Base-by-base conservation (phyloP, 306 rosid species). In the Ammopiptanthus mongolicus region DNA sequence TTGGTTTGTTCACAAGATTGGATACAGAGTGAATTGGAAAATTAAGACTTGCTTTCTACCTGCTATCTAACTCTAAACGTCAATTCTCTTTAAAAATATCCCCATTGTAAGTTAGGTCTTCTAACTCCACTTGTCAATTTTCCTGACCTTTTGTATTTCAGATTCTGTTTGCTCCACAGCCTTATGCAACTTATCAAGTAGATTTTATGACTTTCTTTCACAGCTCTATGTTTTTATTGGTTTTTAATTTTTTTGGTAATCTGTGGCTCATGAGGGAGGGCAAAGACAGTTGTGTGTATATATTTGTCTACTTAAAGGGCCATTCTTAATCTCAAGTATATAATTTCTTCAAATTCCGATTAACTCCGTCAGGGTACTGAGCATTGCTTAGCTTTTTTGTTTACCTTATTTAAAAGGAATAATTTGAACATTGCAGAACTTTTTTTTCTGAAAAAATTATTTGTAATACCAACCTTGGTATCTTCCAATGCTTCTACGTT, bases 1-100 rank as follows among this genome's bases (percentile, higher is more conserved):
- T 81, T 96, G 86, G 88, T 96, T 79, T 96, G 99, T 69, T 89
- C 99, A 28, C 97, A 84, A 81, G 97, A 96, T 84, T 96, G 99
- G 99, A 92, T 96, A 52, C 80, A 86, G 74, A 87, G 97, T 83
- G 98, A 96, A 86, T 85, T 92, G 74, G 98, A 96, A 82, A 96
- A 90, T 77, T 90, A 84, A 47, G 79, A 53, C 29, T 44, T 70
- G 76, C 29, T 70, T 75, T 71, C 44, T 41, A 68, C 50, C 50
- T 53, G 55, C 73, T 63, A 66, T 69, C 74, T 59, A 74, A 83
- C 78, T 78, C 73, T 81, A 74, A 72, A 68, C 83, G 78, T 82
- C 84, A 56, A 73, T 65, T 81, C 73, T 77, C 74, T 29, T 29
- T 55, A 47, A 48, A 23, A 39, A 6, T 6, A 19, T 28, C 57